phyloP scores from a whole-genome alignment of 768 basidiomycete genomes.

The Lactifluus subvellereus region DNA sequence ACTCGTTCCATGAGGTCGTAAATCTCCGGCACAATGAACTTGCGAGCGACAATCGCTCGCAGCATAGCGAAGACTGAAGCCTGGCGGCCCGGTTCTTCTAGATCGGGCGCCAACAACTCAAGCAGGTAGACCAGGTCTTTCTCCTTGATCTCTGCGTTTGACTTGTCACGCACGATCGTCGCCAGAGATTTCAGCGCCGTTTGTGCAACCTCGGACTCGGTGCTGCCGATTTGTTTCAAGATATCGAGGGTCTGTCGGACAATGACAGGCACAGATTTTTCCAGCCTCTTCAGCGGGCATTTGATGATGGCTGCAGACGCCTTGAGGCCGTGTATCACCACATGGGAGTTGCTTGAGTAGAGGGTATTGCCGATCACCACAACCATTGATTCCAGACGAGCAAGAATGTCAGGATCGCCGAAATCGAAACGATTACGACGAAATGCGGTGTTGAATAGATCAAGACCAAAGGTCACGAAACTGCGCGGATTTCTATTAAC shows the following conservation, averaged over 20 bases:
- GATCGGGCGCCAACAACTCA: slow-evolving; percentile 78
- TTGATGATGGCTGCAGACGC: slow-evolving; percentile 74
- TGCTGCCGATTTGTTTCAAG: slow-evolving; percentile 74
- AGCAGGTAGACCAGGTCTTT: slow-evolving; percentile 84
- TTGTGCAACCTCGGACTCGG: slow-evolving; percentile 87
- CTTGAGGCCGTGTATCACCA: slow-evolving; percentile 71
- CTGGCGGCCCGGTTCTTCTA: slow-evolving; percentile 87
- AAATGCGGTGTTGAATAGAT: slow-evolving; percentile 83
- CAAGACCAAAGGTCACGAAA: slow-evolving; percentile 88
- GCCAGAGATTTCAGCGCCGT: slow-evolving; percentile 83
- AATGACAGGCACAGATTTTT: slow-evolving; percentile 74
- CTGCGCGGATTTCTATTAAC: slow-evolving; percentile 34
- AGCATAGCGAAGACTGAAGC: slow-evolving; percentile 82
- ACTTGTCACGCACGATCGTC: slow-evolving; percentile 83
- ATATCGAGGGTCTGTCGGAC: slow-evolving; percentile 79
- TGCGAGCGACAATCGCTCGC: slow-evolving; percentile 83
- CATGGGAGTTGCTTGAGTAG: slow-evolving; percentile 73
- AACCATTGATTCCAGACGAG: slow-evolving; percentile 85
- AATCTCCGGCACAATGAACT: slow-evolving; percentile 91
- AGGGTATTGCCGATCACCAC: slow-evolving; percentile 85
- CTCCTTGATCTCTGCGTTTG: slow-evolving; percentile 76
- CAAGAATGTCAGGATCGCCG: slow-evolving; percentile 60
- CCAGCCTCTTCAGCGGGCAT: slow-evolving; percentile 73
- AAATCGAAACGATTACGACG: slow-evolving; percentile 85
- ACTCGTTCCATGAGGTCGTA: slow-evolving; percentile 96